Evolutionary conservation across 1,139 yeast species (phyloP), one percentile per base, ranked within the genome.

Genomic region (Kodamaea suecica): DNA sequence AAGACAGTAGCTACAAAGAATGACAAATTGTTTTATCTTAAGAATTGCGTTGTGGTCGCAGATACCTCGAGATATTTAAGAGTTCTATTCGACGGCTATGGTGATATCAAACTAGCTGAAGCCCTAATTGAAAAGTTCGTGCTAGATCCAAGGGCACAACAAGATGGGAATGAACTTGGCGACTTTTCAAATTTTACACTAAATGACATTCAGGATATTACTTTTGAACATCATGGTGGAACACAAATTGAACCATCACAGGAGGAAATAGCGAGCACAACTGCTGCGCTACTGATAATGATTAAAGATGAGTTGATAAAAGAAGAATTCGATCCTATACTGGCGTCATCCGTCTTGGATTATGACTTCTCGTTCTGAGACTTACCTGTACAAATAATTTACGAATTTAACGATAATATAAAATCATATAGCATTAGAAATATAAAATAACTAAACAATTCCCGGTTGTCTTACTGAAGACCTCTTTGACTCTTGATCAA

Each of bases 401-500:
- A n/a, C n/a, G n/a, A n/a, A 32, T 11, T 27, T 14, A 19, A 13
- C 3, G 6, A 6, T 7, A n/a, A n/a, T 24, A 8, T 27, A 14
- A 6, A 27, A 27, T 9, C 17, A n/a, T n/a, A n/a, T n/a, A n/a
- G n/a, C n/a, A n/a, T n/a, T n/a, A n/a, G n/a, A n/a, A n/a, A n/a
- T n/a, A n/a, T n/a, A n/a, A n/a, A n/a, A n/a, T n/a, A n/a, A n/a
- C n/a, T n/a, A n/a, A n/a, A n/a, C n/a, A n/a, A n/a, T n/a, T n/a
- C n/a, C n/a, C n/a, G n/a, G n/a, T n/a, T n/a, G n/a, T n/a, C n/a
- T 13, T 25, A 59, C 38, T 61, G 58, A 14, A 63, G 47, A 4
- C 68, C 72, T 33, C 70, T 57, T 48, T 70, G 76, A 41, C 71
- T 64, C 49, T 75, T 75, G 21, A 80, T 70, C 44, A 85, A 72